phyloP scores from a whole-genome alignment of 2,329 filamentous ascomycete genomes.

The Pseudogymnoascus sp. region DNA sequence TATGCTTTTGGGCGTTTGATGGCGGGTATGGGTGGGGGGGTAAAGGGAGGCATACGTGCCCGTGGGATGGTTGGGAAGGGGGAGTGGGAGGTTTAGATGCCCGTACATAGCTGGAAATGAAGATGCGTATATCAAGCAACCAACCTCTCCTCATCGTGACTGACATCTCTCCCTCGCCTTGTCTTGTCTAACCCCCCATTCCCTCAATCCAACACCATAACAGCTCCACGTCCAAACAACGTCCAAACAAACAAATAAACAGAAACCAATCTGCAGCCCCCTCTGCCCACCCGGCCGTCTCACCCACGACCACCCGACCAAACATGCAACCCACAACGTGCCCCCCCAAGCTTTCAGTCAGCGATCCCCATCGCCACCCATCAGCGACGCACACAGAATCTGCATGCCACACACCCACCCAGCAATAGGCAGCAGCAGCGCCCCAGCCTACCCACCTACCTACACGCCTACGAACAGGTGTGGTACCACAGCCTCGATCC shows the following conservation, averaged over 20 bases:
- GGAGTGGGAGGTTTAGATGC: not conserved
- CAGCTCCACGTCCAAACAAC: not conserved
- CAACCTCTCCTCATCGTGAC: not conserved
- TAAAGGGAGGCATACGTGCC: not conserved
- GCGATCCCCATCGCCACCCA: not conserved
- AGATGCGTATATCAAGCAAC: slow-evolving; percentile 2
- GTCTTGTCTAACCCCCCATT: not conserved
- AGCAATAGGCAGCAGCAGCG: not conserved
- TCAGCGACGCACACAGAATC: not conserved
- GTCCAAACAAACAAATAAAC: not conserved
- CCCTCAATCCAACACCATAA: not conserved
- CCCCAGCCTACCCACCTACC: not conserved
- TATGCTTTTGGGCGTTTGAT: not conserved
- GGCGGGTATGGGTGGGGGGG: not conserved
- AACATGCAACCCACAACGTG: not conserved
- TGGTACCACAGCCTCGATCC: not conserved
- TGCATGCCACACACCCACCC: not conserved
- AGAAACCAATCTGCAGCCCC: not conserved
- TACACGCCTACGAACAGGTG: not conserved
- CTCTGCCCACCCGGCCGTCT: not conserved
- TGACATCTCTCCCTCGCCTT: not conserved
- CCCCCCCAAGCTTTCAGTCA: not conserved
- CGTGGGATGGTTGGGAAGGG: not conserved
- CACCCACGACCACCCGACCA: not conserved
- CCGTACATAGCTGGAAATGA: not conserved